phyloP scores from a whole-genome alignment of 1,139 yeast genomes.

The Taphrina wiesneri region DNA sequence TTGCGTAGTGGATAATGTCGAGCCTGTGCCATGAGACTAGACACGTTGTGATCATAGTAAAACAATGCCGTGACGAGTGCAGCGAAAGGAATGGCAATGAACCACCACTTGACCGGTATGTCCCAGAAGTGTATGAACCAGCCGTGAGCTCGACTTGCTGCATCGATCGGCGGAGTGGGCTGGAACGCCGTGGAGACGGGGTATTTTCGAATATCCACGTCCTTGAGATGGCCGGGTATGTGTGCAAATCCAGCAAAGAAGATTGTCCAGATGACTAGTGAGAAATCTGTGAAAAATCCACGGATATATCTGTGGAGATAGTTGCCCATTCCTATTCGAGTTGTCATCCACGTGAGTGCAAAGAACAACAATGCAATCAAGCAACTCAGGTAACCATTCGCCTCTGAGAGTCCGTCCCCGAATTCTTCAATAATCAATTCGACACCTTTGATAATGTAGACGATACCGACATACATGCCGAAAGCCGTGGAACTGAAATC shows the following conservation, averaged over 20 bases:
- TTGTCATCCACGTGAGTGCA: conserved; percentile 68
- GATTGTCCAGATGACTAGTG: conserved; percentile 76
- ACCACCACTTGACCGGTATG: conserved; percentile 69
- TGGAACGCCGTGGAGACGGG: conserved; percentile 73
- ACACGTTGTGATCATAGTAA: conserved; percentile 93
- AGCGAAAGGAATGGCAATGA: conserved; percentile 91
- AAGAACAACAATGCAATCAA: conserved; percentile 72
- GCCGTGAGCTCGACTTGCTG: conserved; percentile 47
- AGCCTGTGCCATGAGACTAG: conserved; percentile 87
- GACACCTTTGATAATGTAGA: conserved; percentile 89
- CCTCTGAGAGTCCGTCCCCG: conserved; percentile 46
- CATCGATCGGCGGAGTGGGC: conserved; percentile 58
- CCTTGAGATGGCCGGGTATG: conserved; percentile 63
- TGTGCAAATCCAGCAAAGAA: conserved; percentile 91
- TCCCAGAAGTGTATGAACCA: conserved; percentile 84
- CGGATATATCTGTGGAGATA: conserved; percentile 62
- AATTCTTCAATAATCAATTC: conserved; percentile 78
- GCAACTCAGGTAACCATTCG: conserved; percentile 74
- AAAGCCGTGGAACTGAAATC: conserved; percentile 88
- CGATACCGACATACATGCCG: conserved; percentile 85
- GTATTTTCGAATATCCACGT: conserved; percentile 57
- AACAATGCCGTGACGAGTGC: conserved; percentile 76
- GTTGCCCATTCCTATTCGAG: conserved; percentile 63
- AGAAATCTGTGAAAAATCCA: conserved; percentile 77
- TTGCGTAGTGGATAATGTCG: conserved; percentile 76